Percentiles rank a stretch among this genome's conserved stretches.
phyloP scores from a whole-genome alignment of 441 rosid species.

The Breynia disticha region DNA sequence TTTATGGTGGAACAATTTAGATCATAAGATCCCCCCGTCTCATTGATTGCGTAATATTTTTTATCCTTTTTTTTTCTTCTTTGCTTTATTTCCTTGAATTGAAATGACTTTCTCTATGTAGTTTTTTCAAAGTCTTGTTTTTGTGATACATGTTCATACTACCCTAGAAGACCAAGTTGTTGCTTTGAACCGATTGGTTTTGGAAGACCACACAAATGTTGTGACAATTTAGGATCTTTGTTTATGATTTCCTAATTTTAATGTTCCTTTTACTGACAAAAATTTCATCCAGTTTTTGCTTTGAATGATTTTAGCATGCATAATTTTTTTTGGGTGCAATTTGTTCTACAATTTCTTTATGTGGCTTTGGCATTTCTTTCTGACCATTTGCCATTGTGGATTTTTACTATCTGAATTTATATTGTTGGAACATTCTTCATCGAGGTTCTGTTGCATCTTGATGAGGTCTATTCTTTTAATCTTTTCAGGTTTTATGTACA shows the following conservation, averaged over 20 bases:
- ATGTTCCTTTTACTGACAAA: too few relatives aligned
- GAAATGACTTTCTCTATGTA: not conserved
- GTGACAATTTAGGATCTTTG: too few relatives aligned
- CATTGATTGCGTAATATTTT: not conserved
- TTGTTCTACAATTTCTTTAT: not conserved
- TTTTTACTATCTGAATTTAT: not conserved
- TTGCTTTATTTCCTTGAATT: not conserved
- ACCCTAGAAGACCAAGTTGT: too few relatives aligned
- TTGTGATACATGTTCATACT: too few relatives aligned
- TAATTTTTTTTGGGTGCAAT: not conserved
- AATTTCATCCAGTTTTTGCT: too few relatives aligned
- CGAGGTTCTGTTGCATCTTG: too few relatives aligned
- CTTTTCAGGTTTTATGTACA: constrained; percentile 69
- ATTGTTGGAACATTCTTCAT: too few relatives aligned
- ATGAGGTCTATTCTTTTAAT: constrained; percentile 9
- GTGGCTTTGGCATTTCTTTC: not conserved
- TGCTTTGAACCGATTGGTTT: too few relatives aligned
- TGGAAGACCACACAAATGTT: too few relatives aligned
- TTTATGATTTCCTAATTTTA: too few relatives aligned
- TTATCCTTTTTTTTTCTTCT: not conserved
- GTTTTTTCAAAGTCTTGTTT: not conserved
- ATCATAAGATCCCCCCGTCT: not conserved
- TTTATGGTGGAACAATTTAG: not conserved
- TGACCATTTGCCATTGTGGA: not conserved
- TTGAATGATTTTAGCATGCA: not conserved